Evolutionary conservation across 257 asterid genomes (phyloP).

Genomic region (Penstemon barbatus): DNA sequence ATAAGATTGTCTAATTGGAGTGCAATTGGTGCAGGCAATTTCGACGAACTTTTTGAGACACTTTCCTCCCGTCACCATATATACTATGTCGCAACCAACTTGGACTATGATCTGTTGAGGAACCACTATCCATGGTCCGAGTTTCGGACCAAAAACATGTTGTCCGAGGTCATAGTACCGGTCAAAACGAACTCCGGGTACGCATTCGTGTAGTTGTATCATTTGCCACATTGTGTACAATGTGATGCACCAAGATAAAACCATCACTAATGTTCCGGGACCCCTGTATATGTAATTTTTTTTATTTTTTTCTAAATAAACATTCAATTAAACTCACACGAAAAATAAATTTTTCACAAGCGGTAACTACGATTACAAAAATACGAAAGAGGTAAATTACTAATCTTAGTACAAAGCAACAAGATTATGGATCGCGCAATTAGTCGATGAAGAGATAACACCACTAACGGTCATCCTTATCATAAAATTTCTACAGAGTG

Average conservation of each 20-base stretch:
- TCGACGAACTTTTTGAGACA: slow-evolving; percentile 76
- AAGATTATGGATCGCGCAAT: no score
- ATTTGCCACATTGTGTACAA: slow-evolving; percentile 88
- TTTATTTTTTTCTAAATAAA: no score
- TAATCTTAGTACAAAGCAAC: no score
- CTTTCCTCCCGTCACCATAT: slow-evolving; percentile 89
- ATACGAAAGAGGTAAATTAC: no score
- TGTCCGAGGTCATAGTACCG: slow-evolving; percentile 65
- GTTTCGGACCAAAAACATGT: slow-evolving; percentile 68
- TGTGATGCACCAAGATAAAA: slow-evolving; percentile 72
- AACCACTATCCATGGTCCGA: slow-evolving; percentile 83
- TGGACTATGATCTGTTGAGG: slow-evolving; percentile 89
- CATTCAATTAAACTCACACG: no score
- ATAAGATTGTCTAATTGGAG: slow-evolving; percentile 60
- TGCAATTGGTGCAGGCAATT: slow-evolving; percentile 59
- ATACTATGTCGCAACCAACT: slow-evolving; percentile 84
- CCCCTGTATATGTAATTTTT: slow-evolving; percentile 48
- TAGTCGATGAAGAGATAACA: no score
- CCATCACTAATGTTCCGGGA: slow-evolving; percentile 68
- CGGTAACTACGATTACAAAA: no score
- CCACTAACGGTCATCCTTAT: no score
- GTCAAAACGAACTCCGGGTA: slow-evolving; percentile 78
- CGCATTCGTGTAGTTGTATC: slow-evolving; percentile 80
- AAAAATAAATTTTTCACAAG: no score
- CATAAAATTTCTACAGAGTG: no score